phyloP scores from a whole-genome alignment of 257 asterid genomes.

The Fraxinus anomala region DNA sequence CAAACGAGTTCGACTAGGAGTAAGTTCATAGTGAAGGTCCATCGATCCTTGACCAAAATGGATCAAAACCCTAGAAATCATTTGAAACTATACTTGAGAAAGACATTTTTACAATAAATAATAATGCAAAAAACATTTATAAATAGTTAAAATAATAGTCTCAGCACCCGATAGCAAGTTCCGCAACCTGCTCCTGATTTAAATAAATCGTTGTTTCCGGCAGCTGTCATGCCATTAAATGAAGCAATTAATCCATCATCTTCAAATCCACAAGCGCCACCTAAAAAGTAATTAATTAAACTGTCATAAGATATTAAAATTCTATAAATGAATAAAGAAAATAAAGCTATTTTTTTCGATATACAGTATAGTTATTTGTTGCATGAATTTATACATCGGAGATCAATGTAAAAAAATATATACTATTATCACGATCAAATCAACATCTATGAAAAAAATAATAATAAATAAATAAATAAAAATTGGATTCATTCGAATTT shows the following conservation, averaged over 20 bases:
- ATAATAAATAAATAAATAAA: no score
- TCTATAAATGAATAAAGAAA: neutral
- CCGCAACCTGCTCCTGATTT: constrained; percentile 49
- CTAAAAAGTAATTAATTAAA: constrained; percentile 18
- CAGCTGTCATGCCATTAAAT: constrained; percentile 37
- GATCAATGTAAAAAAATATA: neutral
- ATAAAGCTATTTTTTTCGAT: no score
- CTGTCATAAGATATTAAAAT: neutral
- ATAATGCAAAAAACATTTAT: no score
- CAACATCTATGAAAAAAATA: no score
- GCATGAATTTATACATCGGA: no score
- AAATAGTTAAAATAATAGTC: neutral
- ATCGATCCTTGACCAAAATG: neutral
- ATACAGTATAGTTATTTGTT: no score
- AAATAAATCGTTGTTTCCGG: constrained; percentile 37
- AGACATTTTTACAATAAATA: neutral
- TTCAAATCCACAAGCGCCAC: constrained; percentile 50
- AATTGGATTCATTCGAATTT: no score
- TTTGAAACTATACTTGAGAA: no score
- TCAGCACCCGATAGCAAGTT: constrained; percentile 40
- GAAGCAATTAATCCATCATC: constrained; percentile 32
- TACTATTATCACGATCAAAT: neutral
- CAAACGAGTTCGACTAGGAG: no score
- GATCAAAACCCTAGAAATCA: no score
- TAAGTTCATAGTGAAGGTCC: neutral